Conservation (phyloP, 495 filamentous ascomycete genomes). For the Neurospora sp. region DNA sequence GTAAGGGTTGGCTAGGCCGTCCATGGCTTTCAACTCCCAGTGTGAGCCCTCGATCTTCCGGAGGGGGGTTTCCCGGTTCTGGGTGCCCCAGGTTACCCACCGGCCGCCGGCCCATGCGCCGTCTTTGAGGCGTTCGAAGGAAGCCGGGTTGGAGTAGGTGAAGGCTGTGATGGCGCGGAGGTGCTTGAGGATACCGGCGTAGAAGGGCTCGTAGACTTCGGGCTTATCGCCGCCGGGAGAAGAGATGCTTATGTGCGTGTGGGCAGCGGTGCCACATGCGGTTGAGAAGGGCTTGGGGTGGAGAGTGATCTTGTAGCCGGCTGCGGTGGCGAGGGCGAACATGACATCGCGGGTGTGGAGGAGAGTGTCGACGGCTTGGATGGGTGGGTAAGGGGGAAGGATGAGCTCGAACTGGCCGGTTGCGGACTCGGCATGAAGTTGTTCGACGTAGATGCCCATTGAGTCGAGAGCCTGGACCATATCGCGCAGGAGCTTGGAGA, state of each 20-base stretch:
- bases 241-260: slow-evolving; percentile 57
- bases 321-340: slow-evolving; percentile 42
- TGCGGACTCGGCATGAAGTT: slow-evolving; percentile 69
- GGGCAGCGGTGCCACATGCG: slow-evolving; percentile 53
- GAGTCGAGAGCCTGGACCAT: slow-evolving; percentile 46
- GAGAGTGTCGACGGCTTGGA: slow-evolving; percentile 63
- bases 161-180: slow-evolving; percentile 58
- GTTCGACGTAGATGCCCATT: slow-evolving; percentile 56
- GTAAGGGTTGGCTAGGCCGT: slow-evolving; percentile 67
- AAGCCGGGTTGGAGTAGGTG: slow-evolving; percentile 45
- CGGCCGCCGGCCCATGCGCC: slow-evolving; percentile 65
- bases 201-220: slow-evolving; percentile 45
- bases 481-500: slow-evolving; percentile 53
- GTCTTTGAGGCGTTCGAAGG: slow-evolving; percentile 55
- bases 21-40: slow-evolving; percentile 62
- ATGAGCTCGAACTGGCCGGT: slow-evolving; percentile 77
- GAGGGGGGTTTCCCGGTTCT: slow-evolving; percentile 64
- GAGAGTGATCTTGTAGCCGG: slow-evolving; percentile 61
- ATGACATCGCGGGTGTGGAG: slow-evolving; percentile 65
- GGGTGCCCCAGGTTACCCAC: slow-evolving; percentile 65
- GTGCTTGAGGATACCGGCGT: slow-evolving; percentile 55
- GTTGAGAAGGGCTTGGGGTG: slow-evolving; percentile 58
- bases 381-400: slow-evolving; percentile 51
- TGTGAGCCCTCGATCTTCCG: slow-evolving; percentile 50
- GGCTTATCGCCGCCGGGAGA: slow-evolving; percentile 26